A percentile compares a stretch with the other conserved stretches of the same genome.
Evolutionary conservation across 1,284 basidiomycete genomes (phyloP).

Genomic region (Sporisorium scitamineum): DNA sequence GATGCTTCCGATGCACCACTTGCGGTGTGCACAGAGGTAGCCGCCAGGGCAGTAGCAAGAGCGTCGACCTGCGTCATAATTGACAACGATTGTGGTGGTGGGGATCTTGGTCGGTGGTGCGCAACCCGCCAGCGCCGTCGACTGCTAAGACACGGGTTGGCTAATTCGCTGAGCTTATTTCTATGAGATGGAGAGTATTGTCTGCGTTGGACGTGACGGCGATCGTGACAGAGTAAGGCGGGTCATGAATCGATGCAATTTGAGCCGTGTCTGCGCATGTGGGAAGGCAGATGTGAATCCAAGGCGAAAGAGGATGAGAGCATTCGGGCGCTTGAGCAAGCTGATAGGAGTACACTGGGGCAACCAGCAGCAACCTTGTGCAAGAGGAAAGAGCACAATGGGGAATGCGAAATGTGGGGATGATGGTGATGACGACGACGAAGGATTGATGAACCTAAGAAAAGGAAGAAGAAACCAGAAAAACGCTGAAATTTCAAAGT

Average conservation of each 20-base stretch:
- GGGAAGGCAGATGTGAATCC: neutral
- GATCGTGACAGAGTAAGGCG: neutral
- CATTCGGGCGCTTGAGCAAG: neutral
- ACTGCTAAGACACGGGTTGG: neutral
- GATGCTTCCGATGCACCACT: neutral
- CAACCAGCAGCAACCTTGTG: neutral
- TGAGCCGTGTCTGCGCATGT: neutral
- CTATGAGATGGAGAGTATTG: constrained; percentile 9
- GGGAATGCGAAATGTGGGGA: neutral
- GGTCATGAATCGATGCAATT: neutral
- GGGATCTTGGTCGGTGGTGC: too few species aligned
- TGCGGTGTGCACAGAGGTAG: constrained; percentile 8
- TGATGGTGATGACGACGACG: neutral
- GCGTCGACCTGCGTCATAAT: constrained; percentile 33
- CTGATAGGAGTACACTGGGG: neutral
- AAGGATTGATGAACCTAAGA: neutral
- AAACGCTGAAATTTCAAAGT: neutral
- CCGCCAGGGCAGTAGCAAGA: constrained; percentile 18
- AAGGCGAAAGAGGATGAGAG: too few species aligned
- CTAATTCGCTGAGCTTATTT: neutral
- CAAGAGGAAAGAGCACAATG: too few species aligned
- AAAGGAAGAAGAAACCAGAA: neutral
- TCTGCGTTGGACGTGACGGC: constrained; percentile 3
- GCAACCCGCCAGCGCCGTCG: neutral
- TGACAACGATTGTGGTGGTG: neutral